Base-by-base conservation (phyloP, 129 eudicot species). In the Saussurea involucrata region DNA sequence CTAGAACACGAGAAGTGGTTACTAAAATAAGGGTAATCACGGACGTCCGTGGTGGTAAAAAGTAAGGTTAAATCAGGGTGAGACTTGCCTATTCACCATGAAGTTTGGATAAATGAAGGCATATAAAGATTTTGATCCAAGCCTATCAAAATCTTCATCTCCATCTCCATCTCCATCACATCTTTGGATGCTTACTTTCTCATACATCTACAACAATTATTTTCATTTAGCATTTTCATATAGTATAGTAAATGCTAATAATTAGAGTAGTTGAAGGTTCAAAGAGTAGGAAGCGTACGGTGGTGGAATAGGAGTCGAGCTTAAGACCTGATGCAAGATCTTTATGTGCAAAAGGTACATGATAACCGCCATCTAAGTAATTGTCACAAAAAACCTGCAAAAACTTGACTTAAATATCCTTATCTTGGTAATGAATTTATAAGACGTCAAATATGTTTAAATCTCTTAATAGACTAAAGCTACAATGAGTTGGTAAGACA, bases 361-460 rank as follows among this genome's bases (percentile, higher is more conserved):
- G 99, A 79, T 95, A 92, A 29, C 99, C 97, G 40, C 97, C 97
- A 81, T 95, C 99, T 34, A 95, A 86, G 82, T 92, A 95, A 83
- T 95, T 95, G 87, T 95, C 99, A 72, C 99, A 95, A 84, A 86
- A 95, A 4, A 95, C 97, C 99, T 95, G 82, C 86, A 84, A 63
- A 66, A 73, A 82, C 60, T 81, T 22, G 15, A 28, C 34, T 9
- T 67, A 36, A 71, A 25, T 6, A 73, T 12, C 17, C 9, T 21
- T 57, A 63, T 32, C 8, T 36, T 36, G 29, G 71, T 20, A 27
- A 22, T 49, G 24, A 17, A 12, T 8, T 67, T 21, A 40, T 40
- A 40, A 37, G 11, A 9, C 12, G 3, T 2, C 13, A 40, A 2
- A 40, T 10, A 10, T 40, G 17, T 40, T 40, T 37, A 8, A 37